A percentile compares a stretch with the other conserved stretches of the same genome.
Evolutionary conservation across 2,329 filamentous ascomycete genomes (phyloP).

Genomic region (Cryphonectria parasitica): DNA sequence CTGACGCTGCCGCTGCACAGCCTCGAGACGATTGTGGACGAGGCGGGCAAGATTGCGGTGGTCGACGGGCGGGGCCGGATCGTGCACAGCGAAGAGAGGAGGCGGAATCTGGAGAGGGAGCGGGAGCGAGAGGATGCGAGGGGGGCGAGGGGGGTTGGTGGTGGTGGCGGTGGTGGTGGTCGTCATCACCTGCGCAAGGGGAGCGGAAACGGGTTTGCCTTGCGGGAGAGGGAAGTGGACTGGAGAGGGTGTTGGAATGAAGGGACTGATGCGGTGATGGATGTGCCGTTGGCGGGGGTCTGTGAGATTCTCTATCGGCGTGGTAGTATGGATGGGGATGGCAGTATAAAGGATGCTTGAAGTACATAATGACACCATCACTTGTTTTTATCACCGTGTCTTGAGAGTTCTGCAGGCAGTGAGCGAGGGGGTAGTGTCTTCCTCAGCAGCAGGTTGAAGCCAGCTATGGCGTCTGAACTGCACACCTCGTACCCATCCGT

Average conservation of each 20-base stretch:
- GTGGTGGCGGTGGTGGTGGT: slow-evolving; percentile 27
- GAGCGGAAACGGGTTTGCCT: slow-evolving; percentile 16
- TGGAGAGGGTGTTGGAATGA: slow-evolving; percentile 89
- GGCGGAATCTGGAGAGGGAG: slow-evolving; percentile 42
- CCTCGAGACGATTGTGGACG: slow-evolving; percentile 90
- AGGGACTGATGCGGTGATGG: slow-evolving; percentile 96
- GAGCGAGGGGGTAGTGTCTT: no score
- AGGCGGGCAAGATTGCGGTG: slow-evolving; percentile 82
- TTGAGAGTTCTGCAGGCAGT: no score
- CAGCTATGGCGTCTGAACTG: no score
- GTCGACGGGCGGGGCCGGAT: slow-evolving; percentile 71
- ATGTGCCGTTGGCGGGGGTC: slow-evolving; percentile 91
- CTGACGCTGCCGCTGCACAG: slow-evolving; percentile 79
- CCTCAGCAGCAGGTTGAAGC: no score
- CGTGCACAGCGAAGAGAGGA: slow-evolving; percentile 40
- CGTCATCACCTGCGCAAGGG: slow-evolving; percentile 39
- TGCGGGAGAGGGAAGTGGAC: slow-evolving; percentile 47
- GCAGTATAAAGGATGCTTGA: background rate
- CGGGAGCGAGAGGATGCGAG: slow-evolving; percentile 39
- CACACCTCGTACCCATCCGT: no score
- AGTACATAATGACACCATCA: background rate
- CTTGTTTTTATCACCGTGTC: background rate
- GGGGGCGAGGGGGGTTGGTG: slow-evolving; percentile 37
- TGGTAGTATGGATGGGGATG: slow-evolving; percentile 33
- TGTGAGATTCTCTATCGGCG: slow-evolving; percentile 91